Evolutionary conservation across 257 asterid genomes (phyloP), one percentile per base, ranked within the genome.

Genomic region (Cinchona pubescens): DNA sequence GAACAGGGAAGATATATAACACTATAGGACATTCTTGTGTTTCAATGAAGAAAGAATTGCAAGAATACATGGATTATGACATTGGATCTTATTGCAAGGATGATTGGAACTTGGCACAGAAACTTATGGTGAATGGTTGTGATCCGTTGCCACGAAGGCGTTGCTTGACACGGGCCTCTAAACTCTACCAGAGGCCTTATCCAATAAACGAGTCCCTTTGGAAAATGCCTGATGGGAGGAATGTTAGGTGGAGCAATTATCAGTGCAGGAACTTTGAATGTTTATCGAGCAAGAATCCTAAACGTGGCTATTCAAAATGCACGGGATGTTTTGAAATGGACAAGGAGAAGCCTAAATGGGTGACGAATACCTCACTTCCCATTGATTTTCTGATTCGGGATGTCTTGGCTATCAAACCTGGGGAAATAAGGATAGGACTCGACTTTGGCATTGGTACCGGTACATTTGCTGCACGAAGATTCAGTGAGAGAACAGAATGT

Each of bases 21-120:
- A 82, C 97, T 76, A 88, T 94, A 21, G 97, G 98, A 18, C 98
- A 94, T 48, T 83, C 94, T n/a, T 94, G 98, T 46, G 92, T 80
- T 56, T 32, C 58, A 29, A 76, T 90, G 91, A 92, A 85, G 82
- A 86, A 82, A 60, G 97, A 94, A 61, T 43, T 94, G 84, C 96
- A 94, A 81, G 91, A 90, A 81, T 94, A 88, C 67, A 91, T 94
- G 98, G 92, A 90, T 23, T 94, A 91, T 42, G 96, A 94, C 11
- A 87, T 91, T 32, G 98, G 97, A 4, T 91, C 97, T 4, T 94
- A 89, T 59, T 94, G 98, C 48, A 94, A 90, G 37, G 97, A 94
- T 43, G 98, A 94, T 72, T 94, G 98, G 97, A 81, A 75, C 40
- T 62, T 87, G 59, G 98, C 87, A 2, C 97, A 94, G 75, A 89